Base-by-base conservation (phyloP, 495 filamentous ascomycete species). In the Xylaria curta region DNA sequence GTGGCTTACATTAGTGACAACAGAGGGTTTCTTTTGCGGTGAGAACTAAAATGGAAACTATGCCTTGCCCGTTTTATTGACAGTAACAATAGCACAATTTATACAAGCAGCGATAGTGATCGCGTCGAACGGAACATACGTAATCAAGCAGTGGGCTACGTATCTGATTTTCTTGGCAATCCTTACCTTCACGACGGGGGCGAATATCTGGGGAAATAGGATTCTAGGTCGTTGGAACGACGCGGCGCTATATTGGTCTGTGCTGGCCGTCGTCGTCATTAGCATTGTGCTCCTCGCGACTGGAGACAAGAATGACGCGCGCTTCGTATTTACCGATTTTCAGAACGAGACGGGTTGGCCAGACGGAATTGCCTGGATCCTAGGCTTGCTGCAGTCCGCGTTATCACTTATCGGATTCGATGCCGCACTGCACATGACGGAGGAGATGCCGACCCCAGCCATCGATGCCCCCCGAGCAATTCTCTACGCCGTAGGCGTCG, bases 371-470 rank as follows among this genome's bases (percentile, higher is more conserved):
- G 85, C 87, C 3, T 91, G 89, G 89, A 86, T 91, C 51, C 81
- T 89, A 0, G 89, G 89, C 0, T 80, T 91, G 19, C 81, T 91
- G 19, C 89, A 91, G 74, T 87, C 87, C 17, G 89, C 87, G 0
- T 85, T 90, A 38, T 87, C 87, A 12, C 79, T 91, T 59, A 90
- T 87, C 4, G 89, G 87, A 2, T 91, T 87, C 71, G 89, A 91
- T 76, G 88, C 88, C 19, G 89, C 88, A 19, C 84, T 89, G 26
- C 89, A 90, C 66, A 89, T 91, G 87, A 85, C 87, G 19, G 88
- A 84, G 71, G 82, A 84, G 75, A 82, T 84, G 72, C 82, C 82
- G 24, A 71, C 70, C 51, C 79, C 82, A 9, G 70, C 80, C 8
- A 64, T 76, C 9, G 81, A 83, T 62, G 80, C 75, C 0, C 82